A percentile compares a stretch with the other conserved stretches of the same genome.
Conservation (phyloP, 495 filamentous ascomycete species). For the Mycothermus thermophilus region DNA sequence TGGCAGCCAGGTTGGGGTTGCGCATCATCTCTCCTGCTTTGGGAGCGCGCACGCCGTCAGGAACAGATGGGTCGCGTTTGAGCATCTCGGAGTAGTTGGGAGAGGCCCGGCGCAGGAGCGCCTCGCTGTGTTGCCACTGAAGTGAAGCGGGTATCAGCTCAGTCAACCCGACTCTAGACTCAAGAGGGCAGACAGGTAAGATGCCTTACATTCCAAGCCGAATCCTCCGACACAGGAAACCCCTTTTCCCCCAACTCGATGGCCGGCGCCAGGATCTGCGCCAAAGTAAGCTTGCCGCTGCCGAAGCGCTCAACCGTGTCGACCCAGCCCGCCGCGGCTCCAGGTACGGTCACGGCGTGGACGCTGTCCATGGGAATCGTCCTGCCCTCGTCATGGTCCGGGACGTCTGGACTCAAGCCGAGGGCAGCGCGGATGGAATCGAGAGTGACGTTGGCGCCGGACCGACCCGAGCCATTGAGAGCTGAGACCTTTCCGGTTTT, state of each 20-base stretch:
- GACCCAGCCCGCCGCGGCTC: slow-evolving; percentile 87
- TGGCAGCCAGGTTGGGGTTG: slow-evolving; percentile 66
- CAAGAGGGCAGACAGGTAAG: no score
- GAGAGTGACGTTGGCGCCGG: slow-evolving; percentile 53
- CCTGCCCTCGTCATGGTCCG: slow-evolving; percentile 41
- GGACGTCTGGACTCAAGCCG: slow-evolving; percentile 27
- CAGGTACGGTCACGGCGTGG: slow-evolving; percentile 74
- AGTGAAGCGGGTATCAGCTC: neutral
- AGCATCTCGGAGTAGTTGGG: slow-evolving; percentile 79
- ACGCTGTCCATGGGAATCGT: slow-evolving; percentile 63
- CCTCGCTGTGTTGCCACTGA: slow-evolving; percentile 56
- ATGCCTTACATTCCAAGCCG: no score
- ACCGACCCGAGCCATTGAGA: slow-evolving; percentile 82
- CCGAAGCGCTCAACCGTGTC: slow-evolving; percentile 87
- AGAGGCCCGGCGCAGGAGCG: slow-evolving; percentile 50
- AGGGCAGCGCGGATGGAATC: slow-evolving; percentile 56
- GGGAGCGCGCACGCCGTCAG: slow-evolving; percentile 54
- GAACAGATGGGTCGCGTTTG: slow-evolving; percentile 51
- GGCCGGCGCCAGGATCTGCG: slow-evolving; percentile 68
- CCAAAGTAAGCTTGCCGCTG: slow-evolving; percentile 66
- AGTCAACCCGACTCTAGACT: no score
- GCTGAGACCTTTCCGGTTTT: slow-evolving; percentile 67
- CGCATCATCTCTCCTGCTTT: slow-evolving; percentile 77
- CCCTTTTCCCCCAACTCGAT: slow-evolving; percentile 81
- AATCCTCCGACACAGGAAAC: slow-evolving; percentile 74